These are phyloP conservation scores for Lycium barbarum DNA, from an alignment of 257 asterid species.

Conservation along the genomic window DNA sequence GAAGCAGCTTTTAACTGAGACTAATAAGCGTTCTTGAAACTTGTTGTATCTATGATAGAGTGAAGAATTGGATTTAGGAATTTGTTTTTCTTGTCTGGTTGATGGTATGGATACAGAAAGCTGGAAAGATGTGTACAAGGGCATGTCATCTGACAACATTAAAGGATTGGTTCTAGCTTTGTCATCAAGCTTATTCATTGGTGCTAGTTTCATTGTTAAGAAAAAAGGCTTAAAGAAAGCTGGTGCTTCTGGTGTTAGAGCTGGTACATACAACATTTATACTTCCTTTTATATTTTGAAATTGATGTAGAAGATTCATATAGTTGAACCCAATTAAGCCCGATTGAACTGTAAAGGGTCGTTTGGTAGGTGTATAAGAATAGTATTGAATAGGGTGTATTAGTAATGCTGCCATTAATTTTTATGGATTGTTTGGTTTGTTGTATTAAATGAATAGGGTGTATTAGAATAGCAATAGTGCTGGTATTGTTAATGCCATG, in stretches of 20 bases:
- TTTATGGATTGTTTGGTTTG: no score
- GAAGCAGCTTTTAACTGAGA: not conserved
- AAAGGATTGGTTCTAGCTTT: slow-evolving; percentile 78
- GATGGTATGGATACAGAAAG: slow-evolving; percentile 15
- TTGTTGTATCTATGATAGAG: not conserved
- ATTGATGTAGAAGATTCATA: no score
- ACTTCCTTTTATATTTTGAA: not conserved
- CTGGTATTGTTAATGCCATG: no score
- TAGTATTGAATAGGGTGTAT: no score
- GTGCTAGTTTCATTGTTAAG: slow-evolving; percentile 90
- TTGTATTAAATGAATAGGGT: no score
- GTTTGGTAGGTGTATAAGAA: no score
- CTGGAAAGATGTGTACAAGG: slow-evolving; percentile 58
- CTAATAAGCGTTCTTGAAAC: not conserved
- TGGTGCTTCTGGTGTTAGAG: slow-evolving; percentile 81
- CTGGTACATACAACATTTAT: slow-evolving; percentile 54
- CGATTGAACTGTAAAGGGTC: no score
- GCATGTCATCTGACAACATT: slow-evolving; percentile 76
- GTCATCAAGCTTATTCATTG: slow-evolving; percentile 82
- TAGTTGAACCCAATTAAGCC: no score
- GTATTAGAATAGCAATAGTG: no score
- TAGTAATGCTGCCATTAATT: no score
- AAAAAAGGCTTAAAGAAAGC: slow-evolving; percentile 88
- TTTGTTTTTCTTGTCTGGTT: no score
- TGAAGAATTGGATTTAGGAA: not conserved